Evolutionary conservation across 83 land plant genomes (phyloP).

Genomic region (Picea mariana): DNA sequence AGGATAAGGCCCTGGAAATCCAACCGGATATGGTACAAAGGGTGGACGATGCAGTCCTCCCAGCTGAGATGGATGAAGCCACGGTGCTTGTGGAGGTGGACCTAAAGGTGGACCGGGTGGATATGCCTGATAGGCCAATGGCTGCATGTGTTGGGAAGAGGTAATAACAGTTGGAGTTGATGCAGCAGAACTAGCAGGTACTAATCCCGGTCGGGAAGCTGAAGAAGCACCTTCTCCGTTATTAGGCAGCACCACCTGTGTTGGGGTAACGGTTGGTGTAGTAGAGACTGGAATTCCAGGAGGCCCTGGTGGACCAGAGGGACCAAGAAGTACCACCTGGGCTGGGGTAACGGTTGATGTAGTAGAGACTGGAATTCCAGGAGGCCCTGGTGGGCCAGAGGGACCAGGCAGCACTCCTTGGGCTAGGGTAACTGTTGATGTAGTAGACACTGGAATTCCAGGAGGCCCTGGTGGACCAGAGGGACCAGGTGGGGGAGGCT

Average conservation of each 20-base stretch:
- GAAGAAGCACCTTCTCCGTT: conserved; percentile 2
- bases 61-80: conserved; percentile 48
- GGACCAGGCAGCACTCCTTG: conserved; percentile 4
- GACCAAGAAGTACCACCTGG: conserved; percentile 9
- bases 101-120: conserved; percentile 31
- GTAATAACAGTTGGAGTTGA: conserved; percentile 9
- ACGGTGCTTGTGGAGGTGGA: conserved; percentile 39
- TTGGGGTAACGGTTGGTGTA: neutral
- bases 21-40: conserved; percentile 43
- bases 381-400: conserved; percentile 21
- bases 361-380: conserved; percentile 20
- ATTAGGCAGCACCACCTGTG: neutral
- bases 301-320: conserved; percentile 24
- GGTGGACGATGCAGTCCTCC: conserved; percentile 37
- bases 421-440: neutral
- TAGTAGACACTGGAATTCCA: conserved; percentile 17
- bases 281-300: conserved; percentile 14
- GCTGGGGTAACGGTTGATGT: conserved; percentile 17
- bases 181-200: conserved; percentile 13
- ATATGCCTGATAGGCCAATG: conserved; percentile 31
- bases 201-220: conserved; percentile 8
- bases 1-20: conserved; percentile 33
- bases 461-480: conserved; percentile 31
- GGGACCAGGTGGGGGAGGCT: conserved; percentile 26
- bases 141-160: conserved; percentile 26